Conservation (phyloP, 768 basidiomycete genomes). For the Boletus sp. region DNA sequence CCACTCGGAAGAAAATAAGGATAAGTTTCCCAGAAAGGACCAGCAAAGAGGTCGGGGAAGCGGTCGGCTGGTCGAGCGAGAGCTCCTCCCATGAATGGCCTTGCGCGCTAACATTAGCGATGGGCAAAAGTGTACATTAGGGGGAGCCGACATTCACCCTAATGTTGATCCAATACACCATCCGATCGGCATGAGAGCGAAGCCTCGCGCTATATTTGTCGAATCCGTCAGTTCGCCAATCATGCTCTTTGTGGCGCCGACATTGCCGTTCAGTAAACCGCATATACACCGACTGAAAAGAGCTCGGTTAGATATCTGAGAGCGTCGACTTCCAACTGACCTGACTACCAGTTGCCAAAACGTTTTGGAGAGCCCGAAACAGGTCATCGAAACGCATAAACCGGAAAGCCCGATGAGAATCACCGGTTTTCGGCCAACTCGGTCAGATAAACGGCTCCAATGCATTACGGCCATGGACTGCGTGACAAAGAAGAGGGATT, state of each 20-base stretch:
- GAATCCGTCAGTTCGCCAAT: conserved; percentile 62
- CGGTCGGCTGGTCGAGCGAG: conserved; percentile 52
- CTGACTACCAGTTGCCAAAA: conserved; percentile 57
- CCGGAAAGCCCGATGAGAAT: conserved; percentile 63
- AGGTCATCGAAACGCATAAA: conserved; percentile 62
- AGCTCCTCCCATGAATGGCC: conserved; percentile 48
- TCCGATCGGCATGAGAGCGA: conserved; percentile 28
- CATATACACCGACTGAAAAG: conserved; percentile 25
- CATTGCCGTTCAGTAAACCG: conserved; percentile 34
- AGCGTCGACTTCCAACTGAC: conserved; percentile 11
- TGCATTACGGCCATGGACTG: conserved; percentile 67
- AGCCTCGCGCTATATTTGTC: conserved; percentile 28
- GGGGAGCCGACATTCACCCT: conserved; percentile 27
- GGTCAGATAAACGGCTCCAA: conserved; percentile 71
- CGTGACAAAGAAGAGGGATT: conserved; percentile 75
- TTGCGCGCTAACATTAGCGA: neutral
- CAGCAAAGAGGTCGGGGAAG: conserved; percentile 46
- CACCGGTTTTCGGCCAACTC: conserved; percentile 69
- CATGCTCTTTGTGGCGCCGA: conserved; percentile 49
- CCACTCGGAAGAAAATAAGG: conserved; percentile 66
- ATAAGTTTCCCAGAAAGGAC: conserved; percentile 46
- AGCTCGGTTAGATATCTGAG: neutral
- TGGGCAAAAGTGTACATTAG: neutral
- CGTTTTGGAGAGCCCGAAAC: conserved; percentile 65
- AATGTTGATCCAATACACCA: conserved; percentile 34